Base-by-base conservation (phyloP, 768 basidiomycete species). In the Tulasnella calospora region DNA sequence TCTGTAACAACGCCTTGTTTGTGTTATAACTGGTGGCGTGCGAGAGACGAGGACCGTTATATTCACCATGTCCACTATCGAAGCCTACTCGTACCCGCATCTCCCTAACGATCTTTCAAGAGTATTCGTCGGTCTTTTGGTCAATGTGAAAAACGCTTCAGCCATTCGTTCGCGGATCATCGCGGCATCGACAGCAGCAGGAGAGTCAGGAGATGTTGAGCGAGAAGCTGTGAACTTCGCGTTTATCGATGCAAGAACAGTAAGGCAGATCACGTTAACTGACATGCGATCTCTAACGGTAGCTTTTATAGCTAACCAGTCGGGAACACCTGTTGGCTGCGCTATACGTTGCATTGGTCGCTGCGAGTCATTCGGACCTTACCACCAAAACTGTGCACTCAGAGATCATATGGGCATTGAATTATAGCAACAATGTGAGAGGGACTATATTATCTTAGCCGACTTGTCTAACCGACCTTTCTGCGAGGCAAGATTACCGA, bases 301-400 rank as follows among this genome's bases (percentile, higher is more conserved):
- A 6, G 73, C 36, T 41, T 15, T 35, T 3, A 82, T 74, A 98
- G 96, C 90, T 98, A 69, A 92, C 93, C 0, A 96, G 95, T 77
- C 83, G 87, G 4, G 82, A 91, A 67, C 96, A 97, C 81, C 85
- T 98, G 17, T 90, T 94, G 83, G 95, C 94, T 0, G 96, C 94
- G 0, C 88, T 96, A 15, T 87, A 92, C 76, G 93, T 95, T 81
- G 92, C 95, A 0, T 86, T 94, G n/a, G 85, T 96, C 15, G 89
- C 94, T 0, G 87, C 89, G 38, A 83, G 88, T 3, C 88, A 91
- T 57, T 86, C 86, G 30, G 82, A 85, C 0, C 86, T 97, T 78
- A 88, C 92, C 71, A 96, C 96, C 1, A 94, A 92, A 85, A 94
- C 95, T 0, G 85, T 96, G 0, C 96, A 98, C 82, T 95, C 95